Percentiles rank a stretch among this genome's conserved stretches.
Conservation (phyloP, 345 rosid species). For the Durio zibethinus region DNA sequence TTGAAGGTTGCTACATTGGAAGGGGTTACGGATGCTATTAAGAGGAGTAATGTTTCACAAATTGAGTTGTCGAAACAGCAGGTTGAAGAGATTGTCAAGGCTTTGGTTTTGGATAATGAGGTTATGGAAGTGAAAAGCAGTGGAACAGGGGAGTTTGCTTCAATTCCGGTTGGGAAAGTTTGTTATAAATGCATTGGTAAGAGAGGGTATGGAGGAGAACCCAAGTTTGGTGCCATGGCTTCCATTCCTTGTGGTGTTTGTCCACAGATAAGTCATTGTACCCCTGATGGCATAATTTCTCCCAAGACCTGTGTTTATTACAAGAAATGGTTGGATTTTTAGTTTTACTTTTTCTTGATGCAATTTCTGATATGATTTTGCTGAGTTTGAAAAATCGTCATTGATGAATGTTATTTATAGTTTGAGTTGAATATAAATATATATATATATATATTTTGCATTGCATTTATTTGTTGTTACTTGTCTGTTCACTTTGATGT, state of each 20-base stretch:
- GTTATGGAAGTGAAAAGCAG: conserved; percentile 59
- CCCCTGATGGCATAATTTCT: conserved; percentile 67
- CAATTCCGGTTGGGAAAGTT: conserved; percentile 42
- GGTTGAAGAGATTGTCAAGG: conserved; percentile 54
- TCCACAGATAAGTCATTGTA: conserved; percentile 30
- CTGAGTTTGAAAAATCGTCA: background rate
- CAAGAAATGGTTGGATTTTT: conserved; percentile 73
- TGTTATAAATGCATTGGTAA: conserved; percentile 46
- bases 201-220: conserved; percentile 35
- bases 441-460: background rate
- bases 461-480: background rate
- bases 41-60: conserved; percentile 28
- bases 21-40: conserved; percentile 31
- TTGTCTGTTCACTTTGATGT: background rate
- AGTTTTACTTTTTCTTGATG: conserved; percentile 7
- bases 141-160: conserved; percentile 53
- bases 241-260: background rate
- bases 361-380: background rate
- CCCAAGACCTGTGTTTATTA: conserved; percentile 61
- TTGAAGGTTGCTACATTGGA: conserved; percentile 53
- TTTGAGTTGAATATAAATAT: too few species aligned
- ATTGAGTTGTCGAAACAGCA: conserved; percentile 38
- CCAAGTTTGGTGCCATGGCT: conserved; percentile 50
- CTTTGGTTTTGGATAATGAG: conserved; percentile 65
- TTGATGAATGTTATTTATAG: background rate